Evolutionary conservation across 1,284 basidiomycete species (phyloP).

Genomic region (Marasmius tenuissimus): DNA sequence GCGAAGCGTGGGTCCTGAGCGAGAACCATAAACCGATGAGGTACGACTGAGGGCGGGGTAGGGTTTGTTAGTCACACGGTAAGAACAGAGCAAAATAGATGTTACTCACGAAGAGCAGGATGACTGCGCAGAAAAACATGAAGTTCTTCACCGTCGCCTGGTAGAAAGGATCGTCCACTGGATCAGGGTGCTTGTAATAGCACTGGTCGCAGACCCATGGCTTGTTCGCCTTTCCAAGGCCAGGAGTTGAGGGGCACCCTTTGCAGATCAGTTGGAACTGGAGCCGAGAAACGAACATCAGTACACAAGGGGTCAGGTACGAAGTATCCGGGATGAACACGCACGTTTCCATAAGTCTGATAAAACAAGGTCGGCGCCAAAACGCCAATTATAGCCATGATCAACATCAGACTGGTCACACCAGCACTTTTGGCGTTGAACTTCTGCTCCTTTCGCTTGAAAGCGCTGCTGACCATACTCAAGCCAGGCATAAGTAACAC

Average conservation of each 20-base stretch:
- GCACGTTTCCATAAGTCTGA: slow-evolving; percentile 95
- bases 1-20: slow-evolving; percentile 94
- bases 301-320: background rate
- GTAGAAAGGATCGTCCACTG: slow-evolving; percentile 94
- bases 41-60: slow-evolving; percentile 70
- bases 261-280: slow-evolving; percentile 94
- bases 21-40: slow-evolving; percentile 99
- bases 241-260: slow-evolving; percentile 73
- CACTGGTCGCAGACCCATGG: slow-evolving; percentile 91
- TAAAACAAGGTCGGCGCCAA: slow-evolving; percentile 97
- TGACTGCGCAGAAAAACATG: slow-evolving; percentile 92
- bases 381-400: slow-evolving; percentile 99
- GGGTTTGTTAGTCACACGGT: background rate
- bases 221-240: slow-evolving; percentile 32
- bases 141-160: slow-evolving; percentile 91
- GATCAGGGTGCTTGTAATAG: slow-evolving; percentile 94
- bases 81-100: background rate
- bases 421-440: slow-evolving; percentile 99
- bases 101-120: slow-evolving; percentile 83
- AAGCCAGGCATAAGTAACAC: slow-evolving; percentile 96
- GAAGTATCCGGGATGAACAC: slow-evolving; percentile 31
- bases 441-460: slow-evolving; percentile 91
- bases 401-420: slow-evolving; percentile 98
- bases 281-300: background rate
- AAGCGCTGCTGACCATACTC: slow-evolving; percentile 95